Base-by-base conservation (phyloP, 23 red algal genomes). In the Gracilaria vermiculophylla region DNA sequence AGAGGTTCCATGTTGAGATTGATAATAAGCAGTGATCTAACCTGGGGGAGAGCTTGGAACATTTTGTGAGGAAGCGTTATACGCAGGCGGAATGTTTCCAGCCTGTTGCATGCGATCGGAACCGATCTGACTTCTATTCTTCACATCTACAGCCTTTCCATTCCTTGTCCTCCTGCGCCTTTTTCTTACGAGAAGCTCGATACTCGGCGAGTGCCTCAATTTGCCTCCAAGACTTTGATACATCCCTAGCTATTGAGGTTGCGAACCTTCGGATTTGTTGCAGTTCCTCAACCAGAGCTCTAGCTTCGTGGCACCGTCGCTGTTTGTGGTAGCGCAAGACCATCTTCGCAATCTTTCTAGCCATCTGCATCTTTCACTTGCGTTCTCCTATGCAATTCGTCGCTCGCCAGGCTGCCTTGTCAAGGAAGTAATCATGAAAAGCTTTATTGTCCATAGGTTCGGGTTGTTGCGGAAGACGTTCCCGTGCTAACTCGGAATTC, bases 401-500 rank as follows among this genome's bases (percentile, higher is more conserved):
- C 14, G 92, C 76, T 73, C 94, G 71, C 97, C 97, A 99, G 53
- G 88, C 60, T 17, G 89, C 86, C 60, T 94, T 89, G 32, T 99
- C 97, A 31, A 95, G 61, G 49, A 99, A 58, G 84, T 94, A 99
- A 65, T 99, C 97, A 53, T 87, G 89, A 42, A 76, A 82, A 0
- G 92, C 92, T 80, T 99, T 99, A 75, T 72, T 88, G 53, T 93
- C 82, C 58, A 88, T 87, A 49, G 97, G 75, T 55, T 95, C 97
- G 11, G 97, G 97, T 39, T 99, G 97, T 76, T 95, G 94, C 9
- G 97, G 97, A 27, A 99, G 89, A 23, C 97, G 78, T 51, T 90
- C 83, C 65, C 87, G 86, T 11, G 97, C 97, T 65, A 95, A 79
- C 60, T 87, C 84, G 9, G 92, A 79, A 66, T 99, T 99, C 41